These are phyloP conservation scores for Euphorbia lathyris DNA, from an alignment of 345 rosid genomes.

Conservation along the genomic window DNA sequence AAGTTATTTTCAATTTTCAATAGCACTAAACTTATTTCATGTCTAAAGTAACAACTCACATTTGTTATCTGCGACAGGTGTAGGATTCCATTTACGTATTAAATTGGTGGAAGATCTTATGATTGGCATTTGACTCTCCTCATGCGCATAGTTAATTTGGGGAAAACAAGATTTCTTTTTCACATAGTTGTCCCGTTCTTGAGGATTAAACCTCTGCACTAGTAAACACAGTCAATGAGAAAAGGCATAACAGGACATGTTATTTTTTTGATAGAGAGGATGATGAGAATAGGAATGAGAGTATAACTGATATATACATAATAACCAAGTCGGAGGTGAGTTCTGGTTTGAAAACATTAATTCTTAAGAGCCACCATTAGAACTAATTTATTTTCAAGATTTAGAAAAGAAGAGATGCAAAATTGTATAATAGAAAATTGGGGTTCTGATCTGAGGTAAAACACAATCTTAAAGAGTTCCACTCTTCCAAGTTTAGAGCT, in stretches of 20 bases:
- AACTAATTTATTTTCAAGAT: background rate
- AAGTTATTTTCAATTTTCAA: background rate
- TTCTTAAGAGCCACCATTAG: background rate
- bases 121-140: constrained; percentile 54
- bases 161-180: constrained; percentile 58
- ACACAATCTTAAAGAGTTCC: background rate
- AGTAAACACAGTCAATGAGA: background rate
- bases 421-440: background rate
- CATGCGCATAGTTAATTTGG: constrained; percentile 42
- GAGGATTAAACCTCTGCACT: constrained; percentile 67
- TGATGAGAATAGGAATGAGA: too few species aligned
- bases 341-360: background rate
- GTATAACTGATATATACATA: background rate
- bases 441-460: background rate
- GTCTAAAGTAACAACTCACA: constrained; percentile 34
- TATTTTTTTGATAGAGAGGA: background rate
- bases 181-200: constrained; percentile 52
- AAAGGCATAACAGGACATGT: background rate
- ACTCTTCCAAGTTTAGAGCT: background rate
- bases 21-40: background rate
- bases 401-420: constrained; percentile 1
- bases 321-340: background rate
- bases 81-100: constrained; percentile 57
- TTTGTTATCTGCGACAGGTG: constrained; percentile 44
- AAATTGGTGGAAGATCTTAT: constrained; percentile 52